These are phyloP conservation scores for Rosa persica DNA, from an alignment of 306 rosid genomes.

Conservation along the genomic window DNA sequence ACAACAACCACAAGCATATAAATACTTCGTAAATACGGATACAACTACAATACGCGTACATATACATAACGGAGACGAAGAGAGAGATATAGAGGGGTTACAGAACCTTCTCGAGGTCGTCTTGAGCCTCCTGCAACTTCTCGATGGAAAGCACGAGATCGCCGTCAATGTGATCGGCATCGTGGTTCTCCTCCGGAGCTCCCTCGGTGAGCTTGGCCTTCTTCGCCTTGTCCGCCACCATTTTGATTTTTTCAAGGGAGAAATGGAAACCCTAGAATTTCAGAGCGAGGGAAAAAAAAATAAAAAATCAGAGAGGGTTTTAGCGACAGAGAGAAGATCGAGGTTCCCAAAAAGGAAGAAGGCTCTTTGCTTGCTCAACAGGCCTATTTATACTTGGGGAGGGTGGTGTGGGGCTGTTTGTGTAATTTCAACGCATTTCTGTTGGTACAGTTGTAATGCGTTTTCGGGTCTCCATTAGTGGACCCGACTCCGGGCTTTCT, in stretches of 20 bases:
- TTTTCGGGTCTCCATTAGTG: not conserved
- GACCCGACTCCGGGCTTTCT: not conserved
- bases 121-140: conserved; percentile 64
- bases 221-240: conserved; percentile 42
- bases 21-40: not conserved
- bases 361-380: not conserved
- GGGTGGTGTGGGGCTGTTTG: not conserved
- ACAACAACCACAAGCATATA: not conserved
- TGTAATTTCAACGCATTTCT: not conserved
- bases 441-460: not conserved
- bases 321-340: not conserved
- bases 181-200: conserved; percentile 33
- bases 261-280: not conserved
- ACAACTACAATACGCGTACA: not conserved
- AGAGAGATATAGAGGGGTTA: not conserved
- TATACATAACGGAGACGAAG: not conserved
- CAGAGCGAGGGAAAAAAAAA: not conserved
- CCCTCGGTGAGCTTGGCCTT: conserved; percentile 33
- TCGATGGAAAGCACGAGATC: conserved; percentile 40
- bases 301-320: conserved; percentile 4
- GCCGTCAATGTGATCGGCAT: conserved; percentile 37
- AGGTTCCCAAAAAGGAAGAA: not conserved
- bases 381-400: not conserved
- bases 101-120: conserved; percentile 55
- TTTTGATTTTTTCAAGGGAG: not conserved